Percentiles rank a stretch among this genome's conserved stretches.
phyloP scores from a whole-genome alignment of 75 land plant genomes.

The Cryptomeria japonica region DNA sequence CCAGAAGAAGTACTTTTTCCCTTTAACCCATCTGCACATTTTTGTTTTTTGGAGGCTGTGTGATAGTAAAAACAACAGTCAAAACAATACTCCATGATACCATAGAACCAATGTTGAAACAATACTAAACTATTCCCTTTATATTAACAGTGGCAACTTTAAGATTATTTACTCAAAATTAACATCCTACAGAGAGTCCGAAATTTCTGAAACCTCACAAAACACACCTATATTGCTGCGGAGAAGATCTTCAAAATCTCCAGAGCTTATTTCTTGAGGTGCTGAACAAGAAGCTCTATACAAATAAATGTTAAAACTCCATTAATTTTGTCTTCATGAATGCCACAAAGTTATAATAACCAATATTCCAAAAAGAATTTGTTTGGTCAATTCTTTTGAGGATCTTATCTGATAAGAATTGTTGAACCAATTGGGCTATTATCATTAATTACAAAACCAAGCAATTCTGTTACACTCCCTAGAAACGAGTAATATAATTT shows the following conservation, averaged over 20 bases:
- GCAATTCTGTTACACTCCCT: not conserved
- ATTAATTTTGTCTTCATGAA: not conserved
- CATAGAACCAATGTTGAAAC: not conserved
- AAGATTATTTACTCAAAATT: not conserved
- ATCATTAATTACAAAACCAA: not conserved
- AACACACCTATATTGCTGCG: constrained; percentile 34
- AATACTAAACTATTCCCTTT: not conserved
- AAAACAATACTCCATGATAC: not conserved
- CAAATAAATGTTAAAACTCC: constrained; percentile 4
- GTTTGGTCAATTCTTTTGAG: not conserved
- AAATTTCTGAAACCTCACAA: not conserved
- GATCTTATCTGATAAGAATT: constrained; percentile 4
- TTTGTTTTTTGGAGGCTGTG: not conserved
- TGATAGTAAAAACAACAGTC: not conserved
- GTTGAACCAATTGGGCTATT: not conserved
- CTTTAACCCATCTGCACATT: constrained; percentile 5
- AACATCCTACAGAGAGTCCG: not conserved
- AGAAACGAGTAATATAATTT: not conserved
- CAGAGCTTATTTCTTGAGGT: constrained; percentile 46
- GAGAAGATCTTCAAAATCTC: constrained; percentile 38
- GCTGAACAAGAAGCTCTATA: constrained; percentile 56
- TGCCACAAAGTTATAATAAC: not conserved
- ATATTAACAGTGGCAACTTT: not conserved
- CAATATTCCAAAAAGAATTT: not conserved
- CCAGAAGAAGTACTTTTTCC: constrained; percentile 16